Conservation (phyloP, 2,329 filamentous ascomycete species). For the Cytospora mali region DNA sequence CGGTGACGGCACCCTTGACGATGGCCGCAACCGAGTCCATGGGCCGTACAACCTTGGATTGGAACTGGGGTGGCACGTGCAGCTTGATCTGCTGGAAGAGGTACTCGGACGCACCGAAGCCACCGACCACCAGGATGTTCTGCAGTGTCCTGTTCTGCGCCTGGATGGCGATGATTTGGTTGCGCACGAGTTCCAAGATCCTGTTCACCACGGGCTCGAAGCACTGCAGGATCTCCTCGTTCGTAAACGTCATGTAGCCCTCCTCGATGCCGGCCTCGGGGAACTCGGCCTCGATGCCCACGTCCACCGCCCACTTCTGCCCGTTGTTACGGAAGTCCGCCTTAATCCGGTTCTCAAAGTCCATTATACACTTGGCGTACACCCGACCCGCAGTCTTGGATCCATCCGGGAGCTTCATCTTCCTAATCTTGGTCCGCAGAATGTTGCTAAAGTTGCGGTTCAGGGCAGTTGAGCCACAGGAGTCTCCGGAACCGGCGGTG, state of each 20-base stretch:
- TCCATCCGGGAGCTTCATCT: slow-evolving; percentile 98
- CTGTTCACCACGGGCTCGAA: slow-evolving; percentile 98
- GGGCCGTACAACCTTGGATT: slow-evolving; percentile 94
- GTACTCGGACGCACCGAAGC: slow-evolving; percentile 97
- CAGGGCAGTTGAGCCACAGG: slow-evolving; percentile 95
- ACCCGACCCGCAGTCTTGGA: slow-evolving; percentile 98
- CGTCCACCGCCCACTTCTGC: slow-evolving; percentile 98
- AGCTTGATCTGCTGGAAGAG: slow-evolving; percentile 99
- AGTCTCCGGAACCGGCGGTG: slow-evolving; percentile 95
- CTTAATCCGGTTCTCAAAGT: slow-evolving; percentile 99
- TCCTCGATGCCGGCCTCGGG: slow-evolving; percentile 98
- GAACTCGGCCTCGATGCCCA: slow-evolving; percentile 97
- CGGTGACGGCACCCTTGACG: slow-evolving; percentile 96
- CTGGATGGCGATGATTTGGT: slow-evolving; percentile 99
- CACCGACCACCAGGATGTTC: slow-evolving; percentile 96
- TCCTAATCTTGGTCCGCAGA: slow-evolving; percentile 92
- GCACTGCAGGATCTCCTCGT: slow-evolving; percentile 98
- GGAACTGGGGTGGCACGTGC: slow-evolving; percentile 96
- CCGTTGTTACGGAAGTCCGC: slow-evolving; percentile 99
- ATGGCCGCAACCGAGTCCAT: slow-evolving; percentile 99
- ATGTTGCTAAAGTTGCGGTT: slow-evolving; percentile 99
- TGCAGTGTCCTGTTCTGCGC: slow-evolving; percentile 92
- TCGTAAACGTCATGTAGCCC: slow-evolving; percentile 99
- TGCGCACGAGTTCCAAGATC: slow-evolving; percentile 92
- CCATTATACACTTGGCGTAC: slow-evolving; percentile 99